Conservation (phyloP, 352 stramenopile species). For the Globisporangium uncinulatum region DNA sequence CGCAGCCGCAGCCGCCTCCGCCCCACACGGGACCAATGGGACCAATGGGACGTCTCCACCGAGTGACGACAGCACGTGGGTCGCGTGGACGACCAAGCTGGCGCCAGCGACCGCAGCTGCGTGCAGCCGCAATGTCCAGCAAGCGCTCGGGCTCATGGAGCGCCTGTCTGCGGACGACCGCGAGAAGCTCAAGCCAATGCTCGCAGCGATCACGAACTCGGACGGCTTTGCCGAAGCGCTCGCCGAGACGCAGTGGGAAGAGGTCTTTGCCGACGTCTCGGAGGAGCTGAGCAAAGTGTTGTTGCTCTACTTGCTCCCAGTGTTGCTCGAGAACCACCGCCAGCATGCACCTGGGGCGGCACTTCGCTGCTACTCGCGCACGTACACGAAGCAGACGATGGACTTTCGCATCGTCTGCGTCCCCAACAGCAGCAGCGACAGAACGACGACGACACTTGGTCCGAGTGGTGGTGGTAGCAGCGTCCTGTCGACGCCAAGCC, state of each 20-base stretch:
- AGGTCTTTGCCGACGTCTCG: constrained; percentile 45
- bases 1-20: not conserved
- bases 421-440: not conserved
- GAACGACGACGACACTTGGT: not conserved
- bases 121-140: constrained; percentile 21
- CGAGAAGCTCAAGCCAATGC: constrained; percentile 42
- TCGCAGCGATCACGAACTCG: constrained; percentile 22
- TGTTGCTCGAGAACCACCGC: constrained; percentile 29
- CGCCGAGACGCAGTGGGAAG: constrained; percentile 17
- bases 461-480: no score
- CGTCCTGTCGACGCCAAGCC: not conserved
- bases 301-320: constrained; percentile 46
- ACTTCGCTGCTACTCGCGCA: constrained; percentile 52
- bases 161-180: constrained; percentile 41
- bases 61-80: constrained; percentile 15
- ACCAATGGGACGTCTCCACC: no score
- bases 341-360: constrained; percentile 12
- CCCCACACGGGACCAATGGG: not conserved
- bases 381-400: constrained; percentile 54
- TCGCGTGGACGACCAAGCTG: constrained; percentile 30
- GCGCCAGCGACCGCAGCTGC: not conserved
- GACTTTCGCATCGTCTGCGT: constrained; percentile 46
- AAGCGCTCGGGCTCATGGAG: constrained; percentile 37
- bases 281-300: constrained; percentile 53
- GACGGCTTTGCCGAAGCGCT: constrained; percentile 10